A percentile compares a stretch with the other conserved stretches of the same genome.
phyloP scores from a whole-genome alignment of 1,139 yeast species.

The Meyerozyma carpophila region DNA sequence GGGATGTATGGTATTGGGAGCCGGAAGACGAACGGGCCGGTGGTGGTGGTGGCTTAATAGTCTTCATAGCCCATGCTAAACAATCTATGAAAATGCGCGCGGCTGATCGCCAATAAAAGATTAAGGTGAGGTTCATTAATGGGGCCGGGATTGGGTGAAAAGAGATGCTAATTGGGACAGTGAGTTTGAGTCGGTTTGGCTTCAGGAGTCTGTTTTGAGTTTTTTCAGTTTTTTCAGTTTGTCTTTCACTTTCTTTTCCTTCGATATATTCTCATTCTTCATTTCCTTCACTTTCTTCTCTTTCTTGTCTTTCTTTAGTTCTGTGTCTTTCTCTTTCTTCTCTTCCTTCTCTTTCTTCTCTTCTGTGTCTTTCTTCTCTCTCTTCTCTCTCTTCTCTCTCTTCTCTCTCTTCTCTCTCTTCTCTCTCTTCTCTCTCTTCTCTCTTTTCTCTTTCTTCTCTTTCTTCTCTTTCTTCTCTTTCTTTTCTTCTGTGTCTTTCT shows the following conservation, averaged over 20 bases:
- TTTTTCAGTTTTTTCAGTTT: neutral
- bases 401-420: too few relatives aligned
- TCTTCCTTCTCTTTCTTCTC: neutral
- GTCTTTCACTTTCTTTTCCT: neutral
- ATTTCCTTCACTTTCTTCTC: neutral
- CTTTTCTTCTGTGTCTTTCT: constrained; percentile 8
- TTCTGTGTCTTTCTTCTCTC: constrained; percentile 9
- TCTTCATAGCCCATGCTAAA: neutral
- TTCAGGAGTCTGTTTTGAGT: too few relatives aligned
- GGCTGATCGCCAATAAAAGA: neutral
- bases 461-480: constrained; percentile 9
- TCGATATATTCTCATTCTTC: too few relatives aligned
- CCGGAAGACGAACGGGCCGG: neutral
- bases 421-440: too few relatives aligned
- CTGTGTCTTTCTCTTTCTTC: constrained; percentile 8
- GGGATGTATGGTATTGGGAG: neutral
- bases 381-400: too few relatives aligned
- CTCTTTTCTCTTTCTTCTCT: too few relatives aligned
- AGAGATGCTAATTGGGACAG: too few relatives aligned
- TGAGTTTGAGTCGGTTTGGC: too few relatives aligned
- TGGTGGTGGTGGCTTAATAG: neutral
- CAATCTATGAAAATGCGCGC: neutral
- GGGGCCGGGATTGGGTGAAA: too few relatives aligned
- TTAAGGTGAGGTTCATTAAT: neutral
- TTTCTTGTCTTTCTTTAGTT: neutral